Percentiles rank a stretch among this genome's conserved stretches.
Conservation (phyloP, 805 yeast species). For the Ogataea naganishii region DNA sequence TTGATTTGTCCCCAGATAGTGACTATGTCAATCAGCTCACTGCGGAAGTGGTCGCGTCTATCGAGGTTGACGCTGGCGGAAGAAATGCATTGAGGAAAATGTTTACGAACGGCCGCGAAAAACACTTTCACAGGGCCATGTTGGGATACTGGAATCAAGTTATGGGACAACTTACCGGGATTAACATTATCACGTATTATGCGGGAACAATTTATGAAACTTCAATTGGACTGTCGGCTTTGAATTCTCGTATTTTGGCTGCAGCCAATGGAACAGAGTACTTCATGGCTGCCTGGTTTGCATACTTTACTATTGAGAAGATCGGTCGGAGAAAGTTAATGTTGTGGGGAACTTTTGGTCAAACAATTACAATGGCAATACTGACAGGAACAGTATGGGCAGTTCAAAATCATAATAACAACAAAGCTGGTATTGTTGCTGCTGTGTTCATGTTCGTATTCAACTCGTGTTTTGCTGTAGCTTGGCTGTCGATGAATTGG, state of each 20-base stretch:
- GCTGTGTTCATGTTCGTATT: slow-evolving; percentile 33
- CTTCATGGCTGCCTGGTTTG: slow-evolving; percentile 21
- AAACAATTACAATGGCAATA: slow-evolving; percentile 51
- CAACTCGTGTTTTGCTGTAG: slow-evolving; percentile 33
- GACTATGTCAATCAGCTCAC: too few species aligned
- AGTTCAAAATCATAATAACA: slow-evolving; percentile 15
- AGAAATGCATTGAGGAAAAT: too few species aligned
- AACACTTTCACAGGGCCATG: slow-evolving; percentile 33
- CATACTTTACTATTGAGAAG: slow-evolving; percentile 31
- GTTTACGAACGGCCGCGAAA: too few species aligned
- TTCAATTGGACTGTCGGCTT: slow-evolving; percentile 29
- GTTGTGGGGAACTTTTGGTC: slow-evolving; percentile 38
- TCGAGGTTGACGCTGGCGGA: too few species aligned
- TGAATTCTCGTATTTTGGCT: slow-evolving; percentile 28
- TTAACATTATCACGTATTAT: slow-evolving; percentile 42
- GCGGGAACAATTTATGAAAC: slow-evolving; percentile 41
- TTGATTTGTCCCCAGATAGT: too few species aligned
- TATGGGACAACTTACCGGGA: slow-evolving; percentile 38
- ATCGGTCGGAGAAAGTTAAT: slow-evolving; percentile 50
- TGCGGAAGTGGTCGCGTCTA: too few species aligned
- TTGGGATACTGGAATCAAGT: slow-evolving; percentile 30
- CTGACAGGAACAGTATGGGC: slow-evolving; percentile 43
- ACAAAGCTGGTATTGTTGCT: slow-evolving; percentile 26
- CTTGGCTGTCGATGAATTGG: slow-evolving; percentile 34
- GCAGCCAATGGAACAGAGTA: slow-evolving; percentile 32